Evolutionary conservation across 208 protist species (phyloP).

Genomic region (Trypanosoma boissoni): DNA sequence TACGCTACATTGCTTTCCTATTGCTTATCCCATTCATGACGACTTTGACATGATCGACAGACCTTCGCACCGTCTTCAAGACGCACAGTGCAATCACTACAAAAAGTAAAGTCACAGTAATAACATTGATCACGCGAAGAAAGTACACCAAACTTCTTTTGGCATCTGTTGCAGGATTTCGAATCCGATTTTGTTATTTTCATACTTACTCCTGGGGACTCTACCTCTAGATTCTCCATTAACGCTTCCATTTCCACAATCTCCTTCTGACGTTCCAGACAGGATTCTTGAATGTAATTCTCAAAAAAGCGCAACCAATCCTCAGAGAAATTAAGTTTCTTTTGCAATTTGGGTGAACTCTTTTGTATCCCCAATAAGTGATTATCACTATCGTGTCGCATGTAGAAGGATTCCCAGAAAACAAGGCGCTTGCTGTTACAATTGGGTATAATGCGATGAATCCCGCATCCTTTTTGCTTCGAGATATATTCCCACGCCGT

Average conservation of each 20-base stretch:
- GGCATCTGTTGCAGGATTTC: slow-evolving; percentile 18
- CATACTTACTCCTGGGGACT: not conserved
- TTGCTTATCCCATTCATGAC: slow-evolving; percentile 14
- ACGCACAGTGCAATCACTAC: slow-evolving; percentile 12
- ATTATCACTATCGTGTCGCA: slow-evolving; percentile 34
- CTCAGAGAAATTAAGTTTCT: slow-evolving; percentile 34
- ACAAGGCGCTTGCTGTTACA: slow-evolving; percentile 73
- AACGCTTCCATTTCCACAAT: slow-evolving; percentile 13
- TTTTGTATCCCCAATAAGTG: slow-evolving; percentile 4
- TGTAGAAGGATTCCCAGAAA: slow-evolving; percentile 72
- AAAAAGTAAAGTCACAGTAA: slow-evolving; percentile 7
- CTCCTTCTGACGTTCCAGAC: slow-evolving; percentile 16
- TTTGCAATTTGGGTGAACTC: slow-evolving; percentile 1
- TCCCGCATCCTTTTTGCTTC: slow-evolving; percentile 30
- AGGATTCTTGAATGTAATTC: slow-evolving; percentile 35
- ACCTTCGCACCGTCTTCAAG: slow-evolving; percentile 4
- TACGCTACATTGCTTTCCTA: not conserved
- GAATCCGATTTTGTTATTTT: not conserved
- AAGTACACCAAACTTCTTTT: slow-evolving; percentile 16
- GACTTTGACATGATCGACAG: slow-evolving; percentile 17
- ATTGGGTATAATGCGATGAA: slow-evolving; percentile 40
- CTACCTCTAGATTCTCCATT: slow-evolving; percentile 14
- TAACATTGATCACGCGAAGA: slow-evolving; percentile 14
- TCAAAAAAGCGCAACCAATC: slow-evolving; percentile 59
- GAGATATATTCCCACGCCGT: slow-evolving; percentile 62